Base-by-base conservation (phyloP, 2,329 filamentous ascomycete genomes). In the Amauroascus verrucosus region DNA sequence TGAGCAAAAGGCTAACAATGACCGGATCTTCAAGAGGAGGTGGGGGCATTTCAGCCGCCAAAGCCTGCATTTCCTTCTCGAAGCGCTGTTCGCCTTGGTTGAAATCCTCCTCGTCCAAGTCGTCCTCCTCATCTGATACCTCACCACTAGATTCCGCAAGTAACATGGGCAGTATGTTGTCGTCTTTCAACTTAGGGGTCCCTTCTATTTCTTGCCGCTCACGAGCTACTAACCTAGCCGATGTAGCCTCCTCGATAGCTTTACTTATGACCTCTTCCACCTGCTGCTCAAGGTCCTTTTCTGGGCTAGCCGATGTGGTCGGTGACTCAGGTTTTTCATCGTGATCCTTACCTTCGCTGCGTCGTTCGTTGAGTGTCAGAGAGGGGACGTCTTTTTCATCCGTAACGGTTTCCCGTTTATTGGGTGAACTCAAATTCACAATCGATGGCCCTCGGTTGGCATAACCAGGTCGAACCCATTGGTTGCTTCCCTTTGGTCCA, bases 41-140 rank as follows among this genome's bases (percentile, higher is more conserved):
- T 3, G 63, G 66, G 20, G 74, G 74, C 53, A 74, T 64, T 57
- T 72, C 69, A 6, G 69, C 65, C 48, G 69, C 65, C 20, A 75
- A 63, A 3, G 64, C 58, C 47, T 69, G 61, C 65, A 75, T 71
- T 49, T 75, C 70, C 53, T 68, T 70, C 56, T 73, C 70, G 45
- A 74, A 74, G 7, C 67, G 67, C 37, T 64, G 64, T 57, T 74
- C 73, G 14, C 71, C 67, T 58, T 72, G 69, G 24, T 71, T 70
- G 37, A 74, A 65, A 56, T 75, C 73, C 43, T 75, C 72, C 47
- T 76, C 71, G 9, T 71, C 74, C 40, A 76, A 70, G 32, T 72
- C 66, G 40, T 68, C 68, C 51, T 73, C 72, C 48, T 73, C 71
- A 44, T 74, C 72, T 37, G 58, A 57, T 30, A 72, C 70, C 55